Conservation (phyloP, 768 basidiomycete genomes). For the Mycena alexandri region DNA sequence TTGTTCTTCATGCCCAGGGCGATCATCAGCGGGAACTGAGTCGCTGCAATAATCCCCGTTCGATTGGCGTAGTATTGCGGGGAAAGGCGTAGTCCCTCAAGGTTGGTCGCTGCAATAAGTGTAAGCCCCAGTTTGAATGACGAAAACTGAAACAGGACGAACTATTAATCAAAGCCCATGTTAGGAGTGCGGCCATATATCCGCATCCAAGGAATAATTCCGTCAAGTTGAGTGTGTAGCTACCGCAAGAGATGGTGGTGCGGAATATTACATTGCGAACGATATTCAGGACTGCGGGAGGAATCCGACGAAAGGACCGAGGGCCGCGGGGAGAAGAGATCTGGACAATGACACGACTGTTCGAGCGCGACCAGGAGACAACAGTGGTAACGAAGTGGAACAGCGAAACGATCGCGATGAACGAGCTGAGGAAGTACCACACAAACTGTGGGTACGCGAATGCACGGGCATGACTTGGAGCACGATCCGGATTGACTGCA, state of each 20-base stretch:
- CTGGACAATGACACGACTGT: conserved; percentile 18
- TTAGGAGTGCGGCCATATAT: conserved; percentile 54
- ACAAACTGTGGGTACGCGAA: conserved; percentile 42
- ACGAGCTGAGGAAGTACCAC: conserved; percentile 57
- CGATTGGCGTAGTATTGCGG: conserved; percentile 57
- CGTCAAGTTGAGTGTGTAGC: conserved; percentile 54
- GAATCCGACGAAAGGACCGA: conserved; percentile 45
- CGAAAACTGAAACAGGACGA: conserved; percentile 18
- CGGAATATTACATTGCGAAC: conserved; percentile 55
- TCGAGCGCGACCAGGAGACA: conserved; percentile 36
- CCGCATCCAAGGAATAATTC: conserved; percentile 53
- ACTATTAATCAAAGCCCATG: conserved; percentile 57
- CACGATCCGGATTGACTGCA: conserved; percentile 18
- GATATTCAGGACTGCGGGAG: conserved; percentile 48
- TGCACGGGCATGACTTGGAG: conserved; percentile 18
- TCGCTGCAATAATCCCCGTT: conserved; percentile 57
- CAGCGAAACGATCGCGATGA: conserved; percentile 56
- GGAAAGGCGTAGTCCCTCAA: conserved; percentile 48
- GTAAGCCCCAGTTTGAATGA: background rate
- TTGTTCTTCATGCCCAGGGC: conserved; percentile 76
- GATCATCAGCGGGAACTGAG: conserved; percentile 67
- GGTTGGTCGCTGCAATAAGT: conserved; percentile 47
- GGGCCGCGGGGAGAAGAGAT: conserved; percentile 16
- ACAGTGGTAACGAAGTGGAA: conserved; percentile 47
- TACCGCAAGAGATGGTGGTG: conserved; percentile 50